Conservation (phyloP, 768 basidiomycete genomes). For the Phaffia tasmanica region DNA sequence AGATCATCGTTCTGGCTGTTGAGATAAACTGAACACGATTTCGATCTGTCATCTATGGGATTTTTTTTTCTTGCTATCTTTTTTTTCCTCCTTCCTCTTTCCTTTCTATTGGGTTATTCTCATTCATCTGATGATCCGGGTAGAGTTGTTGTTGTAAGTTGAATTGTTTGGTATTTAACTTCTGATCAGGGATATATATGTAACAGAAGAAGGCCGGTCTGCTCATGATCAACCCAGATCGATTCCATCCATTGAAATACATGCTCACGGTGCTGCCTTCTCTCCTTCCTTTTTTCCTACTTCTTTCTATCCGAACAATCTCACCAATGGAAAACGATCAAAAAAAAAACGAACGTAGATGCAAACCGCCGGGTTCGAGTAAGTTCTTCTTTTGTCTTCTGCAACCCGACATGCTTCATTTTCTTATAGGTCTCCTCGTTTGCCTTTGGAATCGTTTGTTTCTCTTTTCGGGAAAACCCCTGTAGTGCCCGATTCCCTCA, state of each 20-base stretch:
- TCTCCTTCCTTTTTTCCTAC: not conserved
- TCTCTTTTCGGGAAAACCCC: not conserved
- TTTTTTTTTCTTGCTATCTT: no score
- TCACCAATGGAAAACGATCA: not conserved
- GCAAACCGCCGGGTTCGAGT: conserved; percentile 89
- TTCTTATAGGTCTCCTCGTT: not conserved
- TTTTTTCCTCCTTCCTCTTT: no score
- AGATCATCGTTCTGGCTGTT: no score
- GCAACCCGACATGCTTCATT: not conserved
- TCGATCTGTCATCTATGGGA: no score
- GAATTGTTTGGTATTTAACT: no score
- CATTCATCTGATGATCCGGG: no score
- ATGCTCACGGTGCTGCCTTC: not conserved
- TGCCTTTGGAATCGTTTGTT: not conserved
- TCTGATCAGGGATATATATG: no score
- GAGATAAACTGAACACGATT: no score
- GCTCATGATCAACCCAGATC: not conserved
- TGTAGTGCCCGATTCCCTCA: conserved; percentile 26
- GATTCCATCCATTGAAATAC: not conserved
- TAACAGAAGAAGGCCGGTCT: no score
- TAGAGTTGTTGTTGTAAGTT: no score
- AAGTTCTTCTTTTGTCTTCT: conserved; percentile 40
- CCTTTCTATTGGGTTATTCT: no score
- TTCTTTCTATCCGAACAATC: not conserved
- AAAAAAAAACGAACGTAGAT: conserved; percentile 51